Base-by-base conservation (phyloP, 331 rosid genomes). In the Saraca asoca region DNA sequence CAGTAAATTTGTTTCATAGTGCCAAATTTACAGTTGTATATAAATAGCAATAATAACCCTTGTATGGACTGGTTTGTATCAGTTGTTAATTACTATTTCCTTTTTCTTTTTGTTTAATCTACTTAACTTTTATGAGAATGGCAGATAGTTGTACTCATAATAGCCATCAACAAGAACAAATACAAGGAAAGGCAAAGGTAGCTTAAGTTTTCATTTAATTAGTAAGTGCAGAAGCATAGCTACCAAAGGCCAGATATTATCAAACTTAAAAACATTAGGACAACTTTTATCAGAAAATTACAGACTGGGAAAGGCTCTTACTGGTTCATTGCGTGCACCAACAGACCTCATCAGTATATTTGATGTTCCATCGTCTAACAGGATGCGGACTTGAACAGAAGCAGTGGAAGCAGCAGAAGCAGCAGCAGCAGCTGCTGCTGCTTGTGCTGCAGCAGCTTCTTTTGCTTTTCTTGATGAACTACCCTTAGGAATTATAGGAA, bases 291-390 rank as follows among this genome's bases (percentile, higher is more conserved):
- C 35, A 10, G 34, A 51, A 68, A 61, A 39, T 12, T 60, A 58
- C n/a, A 64, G 38, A 48, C 65, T 29, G 15, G 43, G 58, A 62
- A 61, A 83, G 60, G 71, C 55, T 68, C 79, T 39, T 85, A 94
- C 99, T 64, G 97, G 97, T 50, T 94, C 99, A 72, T 71, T 85
- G 71, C 89, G 93, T 65, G 89, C 85, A 58, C 99, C 99, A 24
- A 94, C 85, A 61, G 99, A 90, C 46, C 91, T 86, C 89, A 89
- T 88, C 46, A 94, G 79, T 77, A 94, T 83, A 75, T 94, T 94
- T 69, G 99, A 94, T 63, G 97, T 94, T 68, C 99, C 99, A 80
- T 94, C 99, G 71, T 94, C 99, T 43, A 94, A 83, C 81, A 94
- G 70, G 68, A 94, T 94, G 61, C 96, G 97, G 62, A 90, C 99